phyloP scores from a whole-genome alignment of 306 rosid species.

The Leucaena leucocephala region DNA sequence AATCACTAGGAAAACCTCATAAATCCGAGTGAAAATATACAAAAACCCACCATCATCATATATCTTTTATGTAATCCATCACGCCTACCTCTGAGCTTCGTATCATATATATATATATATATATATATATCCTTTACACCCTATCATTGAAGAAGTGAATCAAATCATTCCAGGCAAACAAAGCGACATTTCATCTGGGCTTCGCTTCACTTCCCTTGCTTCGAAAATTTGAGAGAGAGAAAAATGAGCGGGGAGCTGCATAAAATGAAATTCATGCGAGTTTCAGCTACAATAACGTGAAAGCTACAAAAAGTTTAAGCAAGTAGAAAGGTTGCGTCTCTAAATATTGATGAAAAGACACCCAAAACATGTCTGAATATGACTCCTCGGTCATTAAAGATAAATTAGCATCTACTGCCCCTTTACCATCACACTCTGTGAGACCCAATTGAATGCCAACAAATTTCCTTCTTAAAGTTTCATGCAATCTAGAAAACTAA shows the following conservation, averaged over 20 bases:
- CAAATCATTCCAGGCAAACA: conserved; percentile 40
- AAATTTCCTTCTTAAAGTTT: conserved; percentile 4
- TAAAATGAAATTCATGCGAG: conserved; percentile 31
- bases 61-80: conserved; percentile 55
- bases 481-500: background rate
- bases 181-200: conserved; percentile 62
- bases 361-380: conserved; percentile 15
- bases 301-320: conserved; percentile 24
- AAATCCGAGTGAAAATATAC: conserved; percentile 71
- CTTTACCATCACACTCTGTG: background rate
- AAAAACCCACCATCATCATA: conserved; percentile 52
- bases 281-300: conserved; percentile 33
- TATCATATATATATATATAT: conserved; percentile 48
- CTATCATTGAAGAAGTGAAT: conserved; percentile 51
- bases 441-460: conserved; percentile 28
- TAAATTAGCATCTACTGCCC: conserved; percentile 20
- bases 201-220: conserved; percentile 92
- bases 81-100: conserved; percentile 54
- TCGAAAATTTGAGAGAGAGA: conserved; percentile 91
- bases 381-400: conserved; percentile 4
- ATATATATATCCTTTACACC: conserved; percentile 56
- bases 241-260: conserved; percentile 95
- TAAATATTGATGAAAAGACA: conserved; percentile 12
- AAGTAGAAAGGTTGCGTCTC: conserved; percentile 8
- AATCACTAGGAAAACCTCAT: conserved; percentile 55